These are phyloP conservation scores for Euphorbia corollata DNA, from an alignment of 441 rosid genomes.

Conservation along the genomic window DNA sequence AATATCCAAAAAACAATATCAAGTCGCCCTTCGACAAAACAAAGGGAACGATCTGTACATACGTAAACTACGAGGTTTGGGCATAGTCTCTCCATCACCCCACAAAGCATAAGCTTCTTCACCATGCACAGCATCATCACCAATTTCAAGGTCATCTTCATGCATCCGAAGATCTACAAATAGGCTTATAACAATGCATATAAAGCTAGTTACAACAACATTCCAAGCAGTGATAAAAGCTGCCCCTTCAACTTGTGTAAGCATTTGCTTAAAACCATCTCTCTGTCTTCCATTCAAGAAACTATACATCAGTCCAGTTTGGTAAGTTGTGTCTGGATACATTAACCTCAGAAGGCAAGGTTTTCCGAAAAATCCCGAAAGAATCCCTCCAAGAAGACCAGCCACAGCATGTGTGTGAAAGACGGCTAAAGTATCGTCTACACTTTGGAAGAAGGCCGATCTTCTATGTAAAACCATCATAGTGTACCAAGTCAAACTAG, in stretches of 20 bases:
- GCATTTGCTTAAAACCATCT: conserved; percentile 34
- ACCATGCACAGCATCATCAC: conserved; percentile 54
- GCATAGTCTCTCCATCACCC: conserved; percentile 47
- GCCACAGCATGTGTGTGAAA: conserved; percentile 64
- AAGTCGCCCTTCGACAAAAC: conserved; percentile 16
- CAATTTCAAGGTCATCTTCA: conserved; percentile 45
- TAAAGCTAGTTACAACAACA: conserved; percentile 36
- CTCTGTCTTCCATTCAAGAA: conserved; percentile 9
- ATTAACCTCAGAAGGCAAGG: conserved; percentile 29
- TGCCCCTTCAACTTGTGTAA: conserved; percentile 34
- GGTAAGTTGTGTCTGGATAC: conserved; percentile 12
- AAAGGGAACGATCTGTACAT: conserved; percentile 26
- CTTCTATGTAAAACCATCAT: conserved; percentile 53
- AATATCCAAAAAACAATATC: too few relatives aligned
- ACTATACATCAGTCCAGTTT: conserved; percentile 37
- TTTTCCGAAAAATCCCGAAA: too few relatives aligned
- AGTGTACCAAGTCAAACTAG: conserved; percentile 48
- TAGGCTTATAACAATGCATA: conserved; percentile 41
- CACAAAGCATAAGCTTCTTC: conserved; percentile 55
- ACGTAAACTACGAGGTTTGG: background rate
- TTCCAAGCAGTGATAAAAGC: conserved; percentile 44
- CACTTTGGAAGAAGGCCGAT: conserved; percentile 46
- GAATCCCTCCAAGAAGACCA: conserved; percentile 47
- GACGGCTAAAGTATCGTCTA: conserved; percentile 58
- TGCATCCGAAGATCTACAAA: conserved; percentile 42